phyloP scores from a whole-genome alignment of 306 rosid species.

The Quercus aquifolioides region DNA sequence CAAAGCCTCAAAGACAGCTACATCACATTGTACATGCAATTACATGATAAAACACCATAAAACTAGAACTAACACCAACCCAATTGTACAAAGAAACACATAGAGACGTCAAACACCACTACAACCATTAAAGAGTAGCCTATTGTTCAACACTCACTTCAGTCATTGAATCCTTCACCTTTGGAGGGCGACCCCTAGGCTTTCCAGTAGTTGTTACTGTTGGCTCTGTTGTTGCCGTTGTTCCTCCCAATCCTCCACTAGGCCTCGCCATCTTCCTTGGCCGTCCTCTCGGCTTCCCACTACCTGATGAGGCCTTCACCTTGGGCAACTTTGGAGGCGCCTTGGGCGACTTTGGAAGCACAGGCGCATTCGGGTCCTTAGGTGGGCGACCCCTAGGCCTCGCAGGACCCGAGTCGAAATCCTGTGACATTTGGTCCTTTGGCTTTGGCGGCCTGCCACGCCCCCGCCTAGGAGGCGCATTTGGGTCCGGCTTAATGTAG shows the following conservation, averaged over 20 bases:
- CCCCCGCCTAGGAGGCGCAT: conserved; percentile 69
- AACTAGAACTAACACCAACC: conserved; percentile 23
- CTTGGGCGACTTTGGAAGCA: conserved; percentile 24
- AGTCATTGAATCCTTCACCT: conserved; percentile 55
- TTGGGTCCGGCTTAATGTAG: conserved; percentile 55
- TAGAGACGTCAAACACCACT: neutral
- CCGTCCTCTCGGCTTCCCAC: conserved; percentile 65
- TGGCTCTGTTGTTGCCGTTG: neutral
- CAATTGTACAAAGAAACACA: conserved; percentile 22
- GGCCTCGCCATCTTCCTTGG: conserved; percentile 66
- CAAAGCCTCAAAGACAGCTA: conserved; percentile 23
- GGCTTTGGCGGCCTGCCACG: conserved; percentile 79
- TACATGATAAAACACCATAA: conserved; percentile 22
- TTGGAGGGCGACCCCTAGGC: conserved; percentile 85
- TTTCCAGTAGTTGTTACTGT: conserved; percentile 23
- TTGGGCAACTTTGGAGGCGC: conserved; percentile 39
- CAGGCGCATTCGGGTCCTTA: conserved; percentile 56
- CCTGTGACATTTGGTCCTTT: conserved; percentile 32
- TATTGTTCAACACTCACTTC: conserved; percentile 65
- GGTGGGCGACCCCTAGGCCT: conserved; percentile 81
- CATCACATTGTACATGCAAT: conserved; percentile 47
- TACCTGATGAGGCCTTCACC: conserved; percentile 26
- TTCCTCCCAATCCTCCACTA: conserved; percentile 24
- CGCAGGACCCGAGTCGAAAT: conserved; percentile 18
- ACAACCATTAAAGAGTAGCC: neutral